These are phyloP conservation scores for Xylaria sp. DNA, from an alignment of 2,329 filamentous ascomycete genomes.

Conservation along the genomic window DNA sequence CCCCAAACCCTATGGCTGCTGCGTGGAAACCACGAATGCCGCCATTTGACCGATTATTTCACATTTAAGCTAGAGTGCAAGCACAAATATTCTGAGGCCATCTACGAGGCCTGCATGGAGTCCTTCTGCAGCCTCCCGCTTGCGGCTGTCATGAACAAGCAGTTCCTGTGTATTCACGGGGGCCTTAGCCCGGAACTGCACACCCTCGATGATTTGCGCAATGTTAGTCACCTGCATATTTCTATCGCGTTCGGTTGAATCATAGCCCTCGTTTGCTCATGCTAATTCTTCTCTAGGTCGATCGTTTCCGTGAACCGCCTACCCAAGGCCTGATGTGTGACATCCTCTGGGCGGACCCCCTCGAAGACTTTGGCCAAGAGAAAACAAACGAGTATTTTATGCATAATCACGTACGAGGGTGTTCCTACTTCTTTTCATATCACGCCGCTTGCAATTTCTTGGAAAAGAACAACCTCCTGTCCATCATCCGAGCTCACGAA, in stretches of 20 bases:
- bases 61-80: constrained; percentile 99
- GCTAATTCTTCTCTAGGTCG: constrained; percentile 65
- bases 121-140: constrained; percentile 94
- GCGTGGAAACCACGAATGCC: constrained; percentile 97
- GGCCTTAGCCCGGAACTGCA: constrained; percentile 95
- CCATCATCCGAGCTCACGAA: constrained; percentile 96
- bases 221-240: constrained; percentile 57
- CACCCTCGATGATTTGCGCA: constrained; percentile 91
- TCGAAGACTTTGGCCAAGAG: constrained; percentile 98
- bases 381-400: constrained; percentile 98
- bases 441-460: constrained; percentile 95
- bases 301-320: constrained; percentile 95
- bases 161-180: constrained; percentile 98
- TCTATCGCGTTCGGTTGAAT: background rate
- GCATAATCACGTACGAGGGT: constrained; percentile 97
- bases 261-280: background rate
- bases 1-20: constrained; percentile 96
- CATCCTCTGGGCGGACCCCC: constrained; percentile 96
- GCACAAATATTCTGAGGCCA: constrained; percentile 96
- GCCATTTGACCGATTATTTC: constrained; percentile 99
- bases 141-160: constrained; percentile 99
- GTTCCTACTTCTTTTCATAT: constrained; percentile 99
- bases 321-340: constrained; percentile 99
- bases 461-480: constrained; percentile 98
- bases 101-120: constrained; percentile 98